Evolutionary conservation across 2,329 filamentous ascomycete genomes (phyloP), one percentile per base, ranked within the genome.

Genomic region (Seiridium cupressi): DNA sequence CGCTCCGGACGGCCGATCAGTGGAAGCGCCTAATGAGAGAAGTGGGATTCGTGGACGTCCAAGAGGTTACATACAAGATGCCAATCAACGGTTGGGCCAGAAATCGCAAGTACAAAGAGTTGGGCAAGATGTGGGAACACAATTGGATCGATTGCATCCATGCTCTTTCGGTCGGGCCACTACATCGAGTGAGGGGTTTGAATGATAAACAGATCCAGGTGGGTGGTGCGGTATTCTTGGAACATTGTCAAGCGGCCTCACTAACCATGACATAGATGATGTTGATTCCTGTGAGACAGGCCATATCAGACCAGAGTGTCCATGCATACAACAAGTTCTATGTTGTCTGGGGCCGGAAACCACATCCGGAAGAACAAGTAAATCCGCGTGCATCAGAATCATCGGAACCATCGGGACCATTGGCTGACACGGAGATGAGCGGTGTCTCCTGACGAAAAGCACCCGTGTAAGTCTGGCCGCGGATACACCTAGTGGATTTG

Each of bases 71-170:
- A 1, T 83, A 82, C 69, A 85, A 82, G 68, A 73, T 86, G 44
- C 84, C 84, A 0, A 74, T 82, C 51, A 84, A 83, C 40, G 73
- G 74, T 4, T 87, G 84, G 85, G 75, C 84, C 0, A 79, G 77
- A 63, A 73, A 81, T 51, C 72, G 73, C 46, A 65, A 68, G 26
- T 71, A 79, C 55, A 81, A 77, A 65, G 73, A 77, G 11, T 62
- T 82, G 4, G 80, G 80, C 0, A 72, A 68, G 44, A 73, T 79
- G 66, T 81, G 79, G 79, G 76, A 81, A 66, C 68, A 68, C 18
- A 80, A 80, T 51, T 73, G 78, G 35, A 60, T 75, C 7, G 71
- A 74, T 13, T 79, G 79, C 0, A 66, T 82, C n/a, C 77, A 78
- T 58, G 79, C 77, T 1, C 78, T 81, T 60, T 77, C 77, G 7